These are phyloP conservation scores for Fomitopsis pulvina DNA, from an alignment of 768 basidiomycete species.

Conservation along the genomic window DNA sequence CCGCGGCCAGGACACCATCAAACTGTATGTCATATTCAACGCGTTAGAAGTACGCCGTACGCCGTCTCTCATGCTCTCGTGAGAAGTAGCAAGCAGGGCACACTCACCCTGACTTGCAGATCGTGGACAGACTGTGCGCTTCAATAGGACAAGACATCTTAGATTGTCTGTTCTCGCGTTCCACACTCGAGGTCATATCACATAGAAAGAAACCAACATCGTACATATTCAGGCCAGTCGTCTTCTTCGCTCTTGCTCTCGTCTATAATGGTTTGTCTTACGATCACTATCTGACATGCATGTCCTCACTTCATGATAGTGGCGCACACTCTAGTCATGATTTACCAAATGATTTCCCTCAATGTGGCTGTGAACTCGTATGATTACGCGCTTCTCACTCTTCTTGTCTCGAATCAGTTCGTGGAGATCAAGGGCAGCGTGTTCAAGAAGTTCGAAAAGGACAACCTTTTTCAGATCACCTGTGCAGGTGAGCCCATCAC, in stretches of 20 bases:
- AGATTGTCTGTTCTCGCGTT: constrained; percentile 92
- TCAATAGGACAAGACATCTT: constrained; percentile 97
- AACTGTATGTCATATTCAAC: constrained; percentile 98
- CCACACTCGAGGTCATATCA: constrained; percentile 74
- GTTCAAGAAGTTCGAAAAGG: constrained; percentile 99
- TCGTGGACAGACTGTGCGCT: constrained; percentile 89
- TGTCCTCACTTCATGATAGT: constrained; percentile 37
- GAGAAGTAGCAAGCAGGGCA: no score
- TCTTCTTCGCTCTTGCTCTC: constrained; percentile 78
- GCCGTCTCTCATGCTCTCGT: not conserved
- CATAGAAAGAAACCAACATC: constrained; percentile 52
- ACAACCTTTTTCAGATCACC: constrained; percentile 96
- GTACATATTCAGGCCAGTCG: constrained; percentile 68
- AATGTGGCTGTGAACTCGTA: constrained; percentile 99
- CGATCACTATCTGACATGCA: not conserved
- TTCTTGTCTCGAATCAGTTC: constrained; percentile 96
- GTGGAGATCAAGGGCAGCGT: constrained; percentile 99
- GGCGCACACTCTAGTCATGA: constrained; percentile 87
- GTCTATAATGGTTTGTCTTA: constrained; percentile 70
- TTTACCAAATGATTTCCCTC: constrained; percentile 90
- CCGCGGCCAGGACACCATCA: constrained; percentile 96
- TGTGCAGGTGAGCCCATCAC: constrained; percentile 66
- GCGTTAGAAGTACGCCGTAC: constrained; percentile 79
- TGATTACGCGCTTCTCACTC: constrained; percentile 89
- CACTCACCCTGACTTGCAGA: constrained; percentile 38